Evolutionary conservation across 805 yeast genomes (phyloP).

Genomic region (Suhomyces kilbournensis): DNA sequence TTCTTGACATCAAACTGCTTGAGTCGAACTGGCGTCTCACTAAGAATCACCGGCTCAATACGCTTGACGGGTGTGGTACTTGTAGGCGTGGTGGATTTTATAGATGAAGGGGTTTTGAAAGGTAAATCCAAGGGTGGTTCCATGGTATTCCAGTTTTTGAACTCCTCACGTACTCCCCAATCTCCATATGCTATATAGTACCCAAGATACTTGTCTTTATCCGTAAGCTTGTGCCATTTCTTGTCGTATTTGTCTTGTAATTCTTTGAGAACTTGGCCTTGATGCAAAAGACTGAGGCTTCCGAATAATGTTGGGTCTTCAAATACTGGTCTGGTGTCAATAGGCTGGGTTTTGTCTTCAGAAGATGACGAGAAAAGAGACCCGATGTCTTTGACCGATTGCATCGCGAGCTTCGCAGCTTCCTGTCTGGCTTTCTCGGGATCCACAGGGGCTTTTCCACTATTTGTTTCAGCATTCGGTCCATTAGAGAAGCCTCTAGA

Average conservation of each 20-base stretch:
- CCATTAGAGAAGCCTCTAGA: background rate
- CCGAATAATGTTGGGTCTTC: slow-evolving; percentile 35
- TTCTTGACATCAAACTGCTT: slow-evolving; percentile 46
- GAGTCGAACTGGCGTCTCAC: slow-evolving; percentile 43
- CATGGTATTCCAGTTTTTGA: slow-evolving; percentile 43
- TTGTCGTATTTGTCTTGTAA: slow-evolving; percentile 48
- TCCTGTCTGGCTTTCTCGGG: slow-evolving; percentile 14
- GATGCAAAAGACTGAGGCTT: slow-evolving; percentile 44
- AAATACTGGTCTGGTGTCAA: slow-evolving; percentile 44
- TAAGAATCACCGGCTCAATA: slow-evolving; percentile 39
- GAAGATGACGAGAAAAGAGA: slow-evolving; percentile 31
- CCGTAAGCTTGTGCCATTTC: slow-evolving; percentile 53
- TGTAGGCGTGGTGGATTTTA: slow-evolving; percentile 22
- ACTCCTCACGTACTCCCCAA: slow-evolving; percentile 65
- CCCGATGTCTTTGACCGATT: slow-evolving; percentile 40
- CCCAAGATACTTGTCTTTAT: slow-evolving; percentile 51
- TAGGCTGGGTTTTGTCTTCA: slow-evolving; percentile 44
- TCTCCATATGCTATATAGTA: slow-evolving; percentile 67
- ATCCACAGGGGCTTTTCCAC: background rate
- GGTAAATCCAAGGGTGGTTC: slow-evolving; percentile 60
- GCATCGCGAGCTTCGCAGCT: slow-evolving; percentile 39
- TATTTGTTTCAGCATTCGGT: background rate
- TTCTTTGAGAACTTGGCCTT: slow-evolving; percentile 56
- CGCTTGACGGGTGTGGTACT: slow-evolving; percentile 27
- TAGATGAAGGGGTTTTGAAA: slow-evolving; percentile 42